A percentile compares a stretch with the other conserved stretches of the same genome.
phyloP scores from a whole-genome alignment of 805 yeast species.

The Monosporozyma aerobia region DNA sequence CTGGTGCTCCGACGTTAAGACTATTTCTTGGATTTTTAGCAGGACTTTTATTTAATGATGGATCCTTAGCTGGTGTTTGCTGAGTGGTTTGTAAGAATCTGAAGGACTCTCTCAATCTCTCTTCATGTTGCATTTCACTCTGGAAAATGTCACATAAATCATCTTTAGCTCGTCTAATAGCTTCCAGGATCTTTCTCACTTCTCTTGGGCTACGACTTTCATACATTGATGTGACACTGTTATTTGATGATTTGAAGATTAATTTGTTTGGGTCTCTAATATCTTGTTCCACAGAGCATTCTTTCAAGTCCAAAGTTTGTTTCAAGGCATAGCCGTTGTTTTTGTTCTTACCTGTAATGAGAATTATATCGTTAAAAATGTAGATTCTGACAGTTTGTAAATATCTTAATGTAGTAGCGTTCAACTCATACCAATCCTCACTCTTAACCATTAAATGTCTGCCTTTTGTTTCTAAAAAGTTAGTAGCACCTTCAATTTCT shows the following conservation, averaged over 20 bases:
- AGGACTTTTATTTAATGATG: slow-evolving; percentile 26
- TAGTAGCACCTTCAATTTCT: slow-evolving; percentile 78
- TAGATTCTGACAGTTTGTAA: slow-evolving; percentile 67
- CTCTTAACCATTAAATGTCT: slow-evolving; percentile 74
- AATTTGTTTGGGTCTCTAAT: slow-evolving; percentile 12
- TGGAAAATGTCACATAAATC: slow-evolving; percentile 49
- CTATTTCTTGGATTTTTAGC: slow-evolving; percentile 11
- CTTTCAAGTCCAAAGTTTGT: slow-evolving; percentile 70
- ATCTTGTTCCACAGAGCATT: slow-evolving; percentile 38
- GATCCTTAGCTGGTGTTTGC: slow-evolving; percentile 25
- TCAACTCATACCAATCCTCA: slow-evolving; percentile 79
- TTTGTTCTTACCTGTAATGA: slow-evolving; percentile 59
- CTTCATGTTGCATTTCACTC: slow-evolving; percentile 38
- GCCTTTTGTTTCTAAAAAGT: slow-evolving; percentile 31
- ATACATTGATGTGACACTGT: slow-evolving; percentile 9
- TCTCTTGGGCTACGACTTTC: slow-evolving; percentile 20
- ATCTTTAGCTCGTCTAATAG: slow-evolving; percentile 52
- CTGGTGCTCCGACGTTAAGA: slow-evolving; percentile 20
- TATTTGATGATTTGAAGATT: slow-evolving; percentile 9
- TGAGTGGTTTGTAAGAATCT: slow-evolving; percentile 32
- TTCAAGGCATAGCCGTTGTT: slow-evolving; percentile 50
- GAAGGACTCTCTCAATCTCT: slow-evolving; percentile 37
- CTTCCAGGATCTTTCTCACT: slow-evolving; percentile 38
- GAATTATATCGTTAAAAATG: slow-evolving; percentile 63
- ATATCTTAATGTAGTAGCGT: slow-evolving; percentile 77